Evolutionary conservation across 2,329 filamentous ascomycete species (phyloP).

Genomic region (Hymenoscyphus infarciens): DNA sequence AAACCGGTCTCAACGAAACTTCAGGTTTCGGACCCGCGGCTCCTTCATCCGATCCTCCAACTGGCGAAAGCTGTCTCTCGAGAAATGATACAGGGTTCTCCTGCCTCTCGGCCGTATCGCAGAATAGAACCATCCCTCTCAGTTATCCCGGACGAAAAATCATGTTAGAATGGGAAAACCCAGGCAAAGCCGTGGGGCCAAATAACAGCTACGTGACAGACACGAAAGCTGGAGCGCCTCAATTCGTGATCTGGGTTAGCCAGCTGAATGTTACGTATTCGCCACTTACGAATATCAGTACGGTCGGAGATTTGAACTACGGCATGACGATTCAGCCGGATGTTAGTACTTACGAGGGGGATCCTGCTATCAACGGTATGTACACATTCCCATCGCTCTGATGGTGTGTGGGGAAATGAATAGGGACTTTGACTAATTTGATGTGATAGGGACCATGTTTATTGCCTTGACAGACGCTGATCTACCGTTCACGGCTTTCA

Average conservation of each 20-base stretch:
- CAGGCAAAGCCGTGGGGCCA: slow-evolving; percentile 66
- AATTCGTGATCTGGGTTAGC: slow-evolving; percentile 71
- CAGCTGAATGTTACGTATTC: slow-evolving; percentile 76
- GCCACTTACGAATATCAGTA: slow-evolving; percentile 50
- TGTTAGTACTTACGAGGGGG: slow-evolving; percentile 60
- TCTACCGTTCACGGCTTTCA: slow-evolving; percentile 70
- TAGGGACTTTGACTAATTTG: too few species aligned
- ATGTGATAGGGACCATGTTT: slow-evolving; percentile 60
- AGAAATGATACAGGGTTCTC: slow-evolving; percentile 50
- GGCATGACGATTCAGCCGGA: slow-evolving; percentile 66
- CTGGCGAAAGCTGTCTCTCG: slow-evolving; percentile 53
- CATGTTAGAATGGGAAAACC: slow-evolving; percentile 67
- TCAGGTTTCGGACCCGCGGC: slow-evolving; percentile 47
- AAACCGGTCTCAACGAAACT: slow-evolving; percentile 61
- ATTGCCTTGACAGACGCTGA: slow-evolving; percentile 70
- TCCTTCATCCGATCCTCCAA: slow-evolving; percentile 37
- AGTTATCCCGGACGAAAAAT: slow-evolving; percentile 72
- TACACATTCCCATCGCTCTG: too few species aligned
- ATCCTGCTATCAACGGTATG: slow-evolving; percentile 63
- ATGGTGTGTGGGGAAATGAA: too few species aligned
- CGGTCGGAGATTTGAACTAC: slow-evolving; percentile 36
- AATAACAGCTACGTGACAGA: slow-evolving; percentile 78
- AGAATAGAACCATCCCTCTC: slow-evolving; percentile 67
- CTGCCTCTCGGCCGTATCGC: slow-evolving; percentile 62
- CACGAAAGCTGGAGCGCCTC: slow-evolving; percentile 54